Conservation (phyloP, 768 basidiomycete genomes). For the Leccinum longicurvipes region DNA sequence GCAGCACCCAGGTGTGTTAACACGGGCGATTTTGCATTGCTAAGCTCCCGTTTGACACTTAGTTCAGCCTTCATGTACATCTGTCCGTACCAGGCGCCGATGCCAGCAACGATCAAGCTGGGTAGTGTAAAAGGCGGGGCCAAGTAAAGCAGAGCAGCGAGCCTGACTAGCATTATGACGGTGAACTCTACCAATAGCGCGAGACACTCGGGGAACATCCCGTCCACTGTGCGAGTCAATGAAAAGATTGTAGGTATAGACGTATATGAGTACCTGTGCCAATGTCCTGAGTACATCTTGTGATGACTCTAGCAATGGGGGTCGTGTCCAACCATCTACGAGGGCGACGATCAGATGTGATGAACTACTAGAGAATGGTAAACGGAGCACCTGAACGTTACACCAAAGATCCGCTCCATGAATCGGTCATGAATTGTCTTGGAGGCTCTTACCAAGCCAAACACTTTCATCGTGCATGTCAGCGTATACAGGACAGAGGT, state of each 20-base stretch:
- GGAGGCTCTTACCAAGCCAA: conserved; percentile 51
- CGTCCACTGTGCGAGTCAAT: conserved; percentile 10
- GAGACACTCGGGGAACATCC: neutral
- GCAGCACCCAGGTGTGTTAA: conserved; percentile 12
- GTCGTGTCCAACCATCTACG: conserved; percentile 46
- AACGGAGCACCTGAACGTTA: conserved; percentile 58
- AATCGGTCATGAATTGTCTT: conserved; percentile 50
- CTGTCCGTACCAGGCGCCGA: conserved; percentile 36
- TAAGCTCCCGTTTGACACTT: conserved; percentile 30
- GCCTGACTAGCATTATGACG: conserved; percentile 1
- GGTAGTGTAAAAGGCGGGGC: conserved; percentile 23
- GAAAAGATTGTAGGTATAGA: neutral
- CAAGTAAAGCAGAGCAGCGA: conserved; percentile 1
- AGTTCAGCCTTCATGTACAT: conserved; percentile 43
- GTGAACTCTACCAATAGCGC: neutral
- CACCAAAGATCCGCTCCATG: conserved; percentile 51
- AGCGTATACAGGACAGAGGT: conserved; percentile 32
- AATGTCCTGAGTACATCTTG: conserved; percentile 51
- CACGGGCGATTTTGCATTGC: conserved; percentile 22
- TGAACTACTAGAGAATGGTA: neutral
- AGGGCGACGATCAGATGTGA: conserved; percentile 34
- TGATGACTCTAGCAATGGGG: conserved; percentile 29
- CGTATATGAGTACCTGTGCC: neutral
- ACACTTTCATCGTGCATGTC: conserved; percentile 38
- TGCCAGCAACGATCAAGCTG: conserved; percentile 21